A percentile compares a stretch with the other conserved stretches of the same genome.
Evolutionary conservation across 2,329 filamentous ascomycete genomes (phyloP).

Genomic region (Pseudonectria buxi): DNA sequence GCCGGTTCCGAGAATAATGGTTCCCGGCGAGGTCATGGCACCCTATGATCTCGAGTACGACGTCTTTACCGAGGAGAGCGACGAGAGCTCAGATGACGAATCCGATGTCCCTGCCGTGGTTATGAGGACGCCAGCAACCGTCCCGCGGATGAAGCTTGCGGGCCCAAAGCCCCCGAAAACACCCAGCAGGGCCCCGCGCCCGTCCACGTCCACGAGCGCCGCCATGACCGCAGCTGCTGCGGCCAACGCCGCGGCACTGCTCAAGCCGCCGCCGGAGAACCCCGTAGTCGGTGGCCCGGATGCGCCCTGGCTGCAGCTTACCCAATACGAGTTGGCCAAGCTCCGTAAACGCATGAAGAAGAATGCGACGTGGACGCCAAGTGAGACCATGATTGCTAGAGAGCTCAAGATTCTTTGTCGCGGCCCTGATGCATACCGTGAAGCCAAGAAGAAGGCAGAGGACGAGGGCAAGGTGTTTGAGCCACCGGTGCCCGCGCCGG

Average conservation of each 20-base stretch:
- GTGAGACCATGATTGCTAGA: constrained; percentile 76
- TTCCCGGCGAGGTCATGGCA: constrained; percentile 59
- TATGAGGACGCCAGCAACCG: constrained; percentile 28
- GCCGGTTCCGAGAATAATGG: constrained; percentile 52
- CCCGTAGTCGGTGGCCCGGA: constrained; percentile 52
- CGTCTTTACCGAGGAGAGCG: constrained; percentile 46
- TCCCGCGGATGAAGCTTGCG: constrained; percentile 45
- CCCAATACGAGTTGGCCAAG: constrained; percentile 57
- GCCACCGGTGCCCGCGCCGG: constrained; percentile 25
- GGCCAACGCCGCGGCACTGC: constrained; percentile 34
- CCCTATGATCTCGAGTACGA: constrained; percentile 60
- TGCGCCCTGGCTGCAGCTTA: constrained; percentile 60
- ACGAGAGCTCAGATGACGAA: constrained; percentile 47
- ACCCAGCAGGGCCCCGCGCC: constrained; percentile 33
- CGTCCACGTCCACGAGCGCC: constrained; percentile 28
- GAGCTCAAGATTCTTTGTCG: constrained; percentile 67
- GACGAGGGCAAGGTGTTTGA: constrained; percentile 58
- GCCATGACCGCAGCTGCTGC: constrained; percentile 32
- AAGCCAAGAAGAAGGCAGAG: constrained; percentile 58
- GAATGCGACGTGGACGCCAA: constrained; percentile 78
- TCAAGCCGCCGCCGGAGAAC: constrained; percentile 54
- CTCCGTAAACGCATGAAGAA: constrained; percentile 86
- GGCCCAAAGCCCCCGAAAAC: constrained; percentile 37
- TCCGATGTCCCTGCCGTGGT: constrained; percentile 33
- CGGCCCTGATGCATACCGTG: constrained; percentile 54